These are phyloP conservation scores for Pyrenochaeta sp. DNA, from an alignment of 2,329 filamentous ascomycete genomes.

Conservation along the genomic window DNA sequence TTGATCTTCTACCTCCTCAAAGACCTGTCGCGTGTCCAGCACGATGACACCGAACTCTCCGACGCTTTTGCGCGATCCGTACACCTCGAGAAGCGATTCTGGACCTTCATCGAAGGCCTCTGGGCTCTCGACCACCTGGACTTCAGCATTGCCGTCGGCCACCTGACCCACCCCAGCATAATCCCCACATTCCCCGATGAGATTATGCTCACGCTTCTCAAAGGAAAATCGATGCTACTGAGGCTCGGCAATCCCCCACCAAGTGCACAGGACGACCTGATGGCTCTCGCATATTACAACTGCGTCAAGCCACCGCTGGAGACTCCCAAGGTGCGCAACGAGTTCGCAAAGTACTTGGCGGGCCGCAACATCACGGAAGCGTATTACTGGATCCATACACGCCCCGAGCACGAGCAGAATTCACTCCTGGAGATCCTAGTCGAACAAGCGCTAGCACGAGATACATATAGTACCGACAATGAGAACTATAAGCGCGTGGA, in stretches of 20 bases:
- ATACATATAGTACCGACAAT: constrained; percentile 13
- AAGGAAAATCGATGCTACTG: constrained; percentile 36
- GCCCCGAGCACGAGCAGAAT: constrained; percentile 67
- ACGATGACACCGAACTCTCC: constrained; percentile 58
- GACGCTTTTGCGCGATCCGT: constrained; percentile 68
- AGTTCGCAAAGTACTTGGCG: constrained; percentile 74
- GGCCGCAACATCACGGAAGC: constrained; percentile 74
- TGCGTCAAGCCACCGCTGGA: constrained; percentile 76
- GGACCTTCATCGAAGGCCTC: constrained; percentile 80
- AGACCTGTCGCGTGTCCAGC: constrained; percentile 66
- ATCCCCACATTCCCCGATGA: constrained; percentile 84
- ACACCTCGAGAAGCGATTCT: constrained; percentile 77
- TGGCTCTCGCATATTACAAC: constrained; percentile 81
- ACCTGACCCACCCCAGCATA: constrained; percentile 79
- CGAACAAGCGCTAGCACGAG: constrained; percentile 36
- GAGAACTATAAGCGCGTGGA: constrained; percentile 52
- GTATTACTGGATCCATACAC: constrained; percentile 73
- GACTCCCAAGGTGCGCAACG: constrained; percentile 65
- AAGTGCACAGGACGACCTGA: constrained; percentile 50
- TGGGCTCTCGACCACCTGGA: constrained; percentile 80
- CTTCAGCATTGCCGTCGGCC: constrained; percentile 71
- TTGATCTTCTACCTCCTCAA: constrained; percentile 84
- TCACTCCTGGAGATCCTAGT: constrained; percentile 73
- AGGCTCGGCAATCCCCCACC: constrained; percentile 24
- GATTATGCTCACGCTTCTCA: constrained; percentile 74